Conservation (phyloP, 352 stramenopile genomes). For the Phytopythium litorale region DNA sequence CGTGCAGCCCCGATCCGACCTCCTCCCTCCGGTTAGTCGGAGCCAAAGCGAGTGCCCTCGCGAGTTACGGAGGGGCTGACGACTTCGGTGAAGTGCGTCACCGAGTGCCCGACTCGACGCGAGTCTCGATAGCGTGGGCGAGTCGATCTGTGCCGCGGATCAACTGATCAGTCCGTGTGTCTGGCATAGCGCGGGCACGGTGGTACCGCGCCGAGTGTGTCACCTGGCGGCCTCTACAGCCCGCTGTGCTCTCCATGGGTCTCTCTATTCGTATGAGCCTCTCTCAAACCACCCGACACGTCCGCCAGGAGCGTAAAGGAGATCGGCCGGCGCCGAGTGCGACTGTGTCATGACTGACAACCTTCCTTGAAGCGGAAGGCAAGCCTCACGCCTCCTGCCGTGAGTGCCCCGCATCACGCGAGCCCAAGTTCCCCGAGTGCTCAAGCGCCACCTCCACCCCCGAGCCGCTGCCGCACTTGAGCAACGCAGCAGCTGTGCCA, state of each 20-base stretch:
- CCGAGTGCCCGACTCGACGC: neutral
- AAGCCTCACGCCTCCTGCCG: too few species aligned
- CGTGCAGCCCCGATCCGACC: neutral
- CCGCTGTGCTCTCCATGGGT: neutral
- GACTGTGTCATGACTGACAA: too few species aligned
- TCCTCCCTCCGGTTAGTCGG: neutral
- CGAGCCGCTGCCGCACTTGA: too few species aligned
- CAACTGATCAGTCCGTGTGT: neutral
- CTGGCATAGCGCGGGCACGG: neutral
- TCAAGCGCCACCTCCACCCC: too few species aligned
- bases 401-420: too few species aligned
- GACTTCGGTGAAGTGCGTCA: too few species aligned
- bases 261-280: too few species aligned
- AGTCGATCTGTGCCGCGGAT: neutral
- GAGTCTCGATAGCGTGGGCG: neutral
- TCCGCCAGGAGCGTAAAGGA: neutral
- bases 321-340: neutral
- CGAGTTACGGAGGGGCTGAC: too few species aligned
- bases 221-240: constrained; percentile 2
- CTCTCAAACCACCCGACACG: neutral
- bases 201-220: neutral
- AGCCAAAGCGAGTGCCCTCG: too few species aligned
- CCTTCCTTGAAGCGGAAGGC: too few species aligned
- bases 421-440: too few species aligned
- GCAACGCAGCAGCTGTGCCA: neutral